A percentile compares a stretch with the other conserved stretches of the same genome.
Conservation (phyloP, 352 stramenopile species). For the Plasmopara muralis region DNA sequence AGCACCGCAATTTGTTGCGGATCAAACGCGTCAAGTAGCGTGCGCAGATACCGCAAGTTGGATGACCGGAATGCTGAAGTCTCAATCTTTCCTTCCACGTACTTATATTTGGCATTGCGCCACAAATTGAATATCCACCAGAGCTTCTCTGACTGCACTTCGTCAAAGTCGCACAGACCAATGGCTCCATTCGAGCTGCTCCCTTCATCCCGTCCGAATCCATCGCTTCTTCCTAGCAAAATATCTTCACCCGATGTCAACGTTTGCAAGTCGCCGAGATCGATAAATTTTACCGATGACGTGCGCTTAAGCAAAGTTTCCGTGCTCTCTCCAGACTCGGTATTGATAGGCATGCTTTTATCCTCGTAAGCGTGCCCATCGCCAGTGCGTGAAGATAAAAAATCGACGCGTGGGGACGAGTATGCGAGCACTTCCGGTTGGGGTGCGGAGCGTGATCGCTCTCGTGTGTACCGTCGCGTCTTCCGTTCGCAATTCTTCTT, state of each 20-base stretch:
- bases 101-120: conserved; percentile 56
- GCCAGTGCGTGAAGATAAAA: conserved; percentile 12
- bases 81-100: conserved; percentile 65
- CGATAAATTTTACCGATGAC: conserved; percentile 43
- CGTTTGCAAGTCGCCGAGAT: conserved; percentile 49
- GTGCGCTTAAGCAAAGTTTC: conserved; percentile 24
- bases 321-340: conserved; percentile 15
- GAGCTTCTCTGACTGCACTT: conserved; percentile 71
- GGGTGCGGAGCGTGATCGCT: conserved; percentile 52
- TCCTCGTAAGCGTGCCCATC: conserved; percentile 13
- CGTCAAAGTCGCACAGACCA: conserved; percentile 71
- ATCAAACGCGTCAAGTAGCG: conserved; percentile 68
- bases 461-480: conserved; percentile 30
- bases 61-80: conserved; percentile 52
- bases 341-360: conserved; percentile 16
- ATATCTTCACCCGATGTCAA: conserved; percentile 30
- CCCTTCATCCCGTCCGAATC: conserved; percentile 35
- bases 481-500: conserved; percentile 29
- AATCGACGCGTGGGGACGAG: conserved; percentile 8
- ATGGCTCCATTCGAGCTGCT: conserved; percentile 50
- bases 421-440: conserved; percentile 27
- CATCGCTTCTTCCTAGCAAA: conserved; percentile 20
- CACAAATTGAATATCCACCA: conserved; percentile 83
- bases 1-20: conserved; percentile 74
- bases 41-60: conserved; percentile 66